Evolutionary conservation across 2,329 filamentous ascomycete species (phyloP), one percentile per base, ranked within the genome.

Genomic region (Phyllosticta citrichinensis): DNA sequence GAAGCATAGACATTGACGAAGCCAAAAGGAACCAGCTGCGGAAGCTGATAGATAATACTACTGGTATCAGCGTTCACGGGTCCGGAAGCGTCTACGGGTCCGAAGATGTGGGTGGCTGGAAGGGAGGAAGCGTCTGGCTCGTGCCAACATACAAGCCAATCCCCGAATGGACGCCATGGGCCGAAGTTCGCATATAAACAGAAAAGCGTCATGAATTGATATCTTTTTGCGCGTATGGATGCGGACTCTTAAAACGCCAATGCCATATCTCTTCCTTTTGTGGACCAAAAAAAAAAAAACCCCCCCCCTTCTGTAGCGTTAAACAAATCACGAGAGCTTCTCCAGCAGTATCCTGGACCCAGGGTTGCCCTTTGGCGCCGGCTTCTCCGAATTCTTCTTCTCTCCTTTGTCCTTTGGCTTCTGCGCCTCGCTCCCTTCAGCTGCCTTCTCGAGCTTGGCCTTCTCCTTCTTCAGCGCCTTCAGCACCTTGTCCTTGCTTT

Each of bases 391-490:
- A 57, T 65, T 62, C 20, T 22, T 40, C 40, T 61, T 57, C 47
- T 61, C 56, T 66, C 75, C 77, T 62, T 69, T 77, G 65, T 63
- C 63, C 54, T 70, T 66, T 64, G 73, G 72, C 52, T 75, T 74
- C 27, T 77, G 73, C 55, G 76, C 80, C 68, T 73, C 79, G 0
- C 80, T 83, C 68, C 81, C 82, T 54, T 73, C 80, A 1, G 87
- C 85, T 10, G 87, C 87, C 71, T 83, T 84, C 67, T 89, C 80
- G 61, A 96, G 76, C 63, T 77, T 76, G 76, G 87, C 86, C 79
- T 85, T 89, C 66, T 86, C 84, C 76, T 88, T 87, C 77, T 85
- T 87, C 66, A 97, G 76, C 14, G 79, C 82, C 72, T 86, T 84
- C 69, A 86, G 78, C 58, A 96, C 77, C 67, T 88, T 86, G 17